phyloP scores from a whole-genome alignment of 352 stramenopile species.

The Pilasporangium apinafurcum region DNA sequence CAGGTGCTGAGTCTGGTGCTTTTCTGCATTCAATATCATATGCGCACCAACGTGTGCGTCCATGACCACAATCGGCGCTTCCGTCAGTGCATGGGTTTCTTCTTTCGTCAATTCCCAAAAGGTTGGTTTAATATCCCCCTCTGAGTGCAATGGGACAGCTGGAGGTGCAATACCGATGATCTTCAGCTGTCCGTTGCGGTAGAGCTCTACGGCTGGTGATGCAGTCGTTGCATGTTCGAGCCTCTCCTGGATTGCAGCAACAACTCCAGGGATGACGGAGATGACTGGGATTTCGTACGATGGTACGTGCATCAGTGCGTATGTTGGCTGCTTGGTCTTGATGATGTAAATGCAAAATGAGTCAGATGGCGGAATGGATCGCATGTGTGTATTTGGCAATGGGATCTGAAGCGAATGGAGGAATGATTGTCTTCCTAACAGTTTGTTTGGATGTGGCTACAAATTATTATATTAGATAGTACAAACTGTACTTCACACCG shows the following conservation, averaged over 20 bases:
- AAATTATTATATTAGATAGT: too few relatives aligned
- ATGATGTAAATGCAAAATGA: too few relatives aligned
- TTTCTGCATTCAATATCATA: slow-evolving; percentile 23
- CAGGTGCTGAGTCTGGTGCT: slow-evolving; percentile 19
- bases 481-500: too few relatives aligned
- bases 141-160: slow-evolving; percentile 2
- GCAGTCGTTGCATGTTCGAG: slow-evolving; percentile 14
- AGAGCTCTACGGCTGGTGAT: slow-evolving; percentile 31
- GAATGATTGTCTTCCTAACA: too few relatives aligned
- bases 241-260: slow-evolving; percentile 22
- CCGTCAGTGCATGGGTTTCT: slow-evolving; percentile 27
- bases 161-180: slow-evolving; percentile 28
- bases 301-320: not conserved
- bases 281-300: slow-evolving; percentile 31
- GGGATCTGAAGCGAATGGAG: too few relatives aligned
- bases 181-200: slow-evolving; percentile 29
- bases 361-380: too few relatives aligned
- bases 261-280: slow-evolving; percentile 41
- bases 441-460: too few relatives aligned
- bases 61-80: slow-evolving; percentile 35
- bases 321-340: slow-evolving; percentile 1
- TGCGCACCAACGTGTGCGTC: slow-evolving; percentile 38
- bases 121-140: slow-evolving; percentile 2
- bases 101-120: slow-evolving; percentile 24
- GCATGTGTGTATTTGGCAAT: too few relatives aligned